Percentiles rank a stretch among this genome's conserved stretches.
Evolutionary conservation across 768 basidiomycete genomes (phyloP).

Genomic region (Boletus insuetus): DNA sequence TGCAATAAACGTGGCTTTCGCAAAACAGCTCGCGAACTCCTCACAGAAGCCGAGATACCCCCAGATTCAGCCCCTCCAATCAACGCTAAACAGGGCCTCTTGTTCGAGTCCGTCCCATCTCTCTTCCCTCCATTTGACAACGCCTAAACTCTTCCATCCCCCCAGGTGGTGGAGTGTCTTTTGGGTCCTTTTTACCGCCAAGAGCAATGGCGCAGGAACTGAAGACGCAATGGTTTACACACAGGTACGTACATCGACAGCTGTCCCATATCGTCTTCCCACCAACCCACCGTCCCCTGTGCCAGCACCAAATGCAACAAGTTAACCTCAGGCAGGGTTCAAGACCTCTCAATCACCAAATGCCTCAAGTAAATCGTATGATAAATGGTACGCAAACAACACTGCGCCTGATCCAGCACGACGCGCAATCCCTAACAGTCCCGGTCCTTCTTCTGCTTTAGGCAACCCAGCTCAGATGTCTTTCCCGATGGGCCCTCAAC

Average conservation of each 20-base stretch:
- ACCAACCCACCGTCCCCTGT: constrained; percentile 7
- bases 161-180: constrained; percentile 87
- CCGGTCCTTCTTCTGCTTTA: constrained; percentile 5
- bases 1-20: constrained; percentile 75
- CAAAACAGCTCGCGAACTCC: constrained; percentile 69
- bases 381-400: constrained; percentile 34
- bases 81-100: constrained; percentile 76
- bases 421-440: constrained; percentile 30
- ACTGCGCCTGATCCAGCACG: constrained; percentile 11
- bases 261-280: constrained; percentile 4
- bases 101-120: constrained; percentile 64
- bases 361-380: constrained; percentile 27
- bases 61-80: constrained; percentile 69
- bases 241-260: constrained; percentile 45
- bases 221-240: constrained; percentile 74
- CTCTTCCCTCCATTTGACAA: background rate
- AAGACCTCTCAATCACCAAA: constrained; percentile 26
- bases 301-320: constrained; percentile 38
- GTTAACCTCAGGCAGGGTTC: constrained; percentile 32
- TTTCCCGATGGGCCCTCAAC: constrained; percentile 34
- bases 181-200: constrained; percentile 82
- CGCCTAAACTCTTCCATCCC: background rate
- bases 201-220: constrained; percentile 61
- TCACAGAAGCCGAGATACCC: constrained; percentile 63
- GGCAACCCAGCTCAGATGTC: constrained; percentile 27